A percentile compares a stretch with the other conserved stretches of the same genome.
phyloP scores from a whole-genome alignment of 352 stramenopile species.

The Elongisporangium anandrum region DNA sequence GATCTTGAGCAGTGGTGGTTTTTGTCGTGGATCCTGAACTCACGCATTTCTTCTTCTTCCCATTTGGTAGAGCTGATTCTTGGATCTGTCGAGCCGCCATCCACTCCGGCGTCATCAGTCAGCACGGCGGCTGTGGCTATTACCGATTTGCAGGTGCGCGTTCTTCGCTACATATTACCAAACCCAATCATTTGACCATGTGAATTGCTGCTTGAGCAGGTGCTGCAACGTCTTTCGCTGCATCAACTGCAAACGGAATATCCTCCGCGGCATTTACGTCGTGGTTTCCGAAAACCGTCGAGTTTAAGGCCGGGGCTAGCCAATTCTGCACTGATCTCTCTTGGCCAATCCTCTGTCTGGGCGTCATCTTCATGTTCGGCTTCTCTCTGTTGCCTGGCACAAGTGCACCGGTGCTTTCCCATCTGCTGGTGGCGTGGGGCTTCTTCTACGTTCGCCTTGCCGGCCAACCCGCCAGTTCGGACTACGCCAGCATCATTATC shows the following conservation, averaged over 20 bases:
- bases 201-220: conserved; percentile 12
- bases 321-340: conserved; percentile 45
- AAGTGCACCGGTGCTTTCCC: conserved; percentile 29
- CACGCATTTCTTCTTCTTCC: neutral
- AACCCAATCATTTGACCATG: neutral
- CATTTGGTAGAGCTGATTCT: conserved; percentile 48
- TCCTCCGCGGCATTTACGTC: conserved; percentile 22
- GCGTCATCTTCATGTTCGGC: conserved; percentile 20
- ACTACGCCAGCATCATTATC: conserved; percentile 39
- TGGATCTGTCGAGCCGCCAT: conserved; percentile 74
- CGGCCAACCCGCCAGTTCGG: conserved; percentile 28
- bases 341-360: conserved; percentile 36
- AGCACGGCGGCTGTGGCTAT: conserved; percentile 68
- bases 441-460: conserved; percentile 51
- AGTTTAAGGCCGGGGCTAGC: conserved; percentile 36
- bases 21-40: neutral
- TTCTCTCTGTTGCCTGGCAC: conserved; percentile 31
- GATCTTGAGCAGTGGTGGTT: neutral
- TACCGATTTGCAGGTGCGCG: conserved; percentile 46
- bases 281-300: conserved; percentile 61
- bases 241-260: conserved; percentile 31
- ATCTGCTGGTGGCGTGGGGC: conserved; percentile 29
- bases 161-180: too few relatives aligned
- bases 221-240: conserved; percentile 13
- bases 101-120: conserved; percentile 62